A percentile compares a stretch with the other conserved stretches of the same genome.
phyloP scores from a whole-genome alignment of 257 asterid species.

The Plantago elongata region DNA sequence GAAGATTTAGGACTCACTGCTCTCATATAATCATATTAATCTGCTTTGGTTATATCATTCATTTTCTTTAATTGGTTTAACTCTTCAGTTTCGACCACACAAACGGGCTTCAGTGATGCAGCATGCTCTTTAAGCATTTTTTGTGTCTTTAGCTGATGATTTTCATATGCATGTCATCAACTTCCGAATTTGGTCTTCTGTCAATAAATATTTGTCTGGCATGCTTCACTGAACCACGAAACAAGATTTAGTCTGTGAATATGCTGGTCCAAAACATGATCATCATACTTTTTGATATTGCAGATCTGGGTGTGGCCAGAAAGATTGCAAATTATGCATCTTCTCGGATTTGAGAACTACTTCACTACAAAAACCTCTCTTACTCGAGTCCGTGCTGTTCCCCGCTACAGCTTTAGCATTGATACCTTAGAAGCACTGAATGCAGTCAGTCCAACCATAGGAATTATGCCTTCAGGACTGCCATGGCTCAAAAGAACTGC shows the following conservation, averaged over 20 bases:
- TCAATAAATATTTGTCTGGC: too few relatives aligned
- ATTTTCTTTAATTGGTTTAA: background rate
- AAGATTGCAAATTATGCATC: constrained; percentile 75
- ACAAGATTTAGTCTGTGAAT: too few relatives aligned
- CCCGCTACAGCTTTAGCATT: constrained; percentile 74
- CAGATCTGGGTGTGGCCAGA: constrained; percentile 99
- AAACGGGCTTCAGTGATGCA: background rate
- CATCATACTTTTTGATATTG: background rate
- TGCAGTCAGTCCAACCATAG: constrained; percentile 57
- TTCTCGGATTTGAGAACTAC: constrained; percentile 55
- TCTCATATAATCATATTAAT: too few relatives aligned
- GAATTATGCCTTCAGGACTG: constrained; percentile 88
- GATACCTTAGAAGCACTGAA: constrained; percentile 73
- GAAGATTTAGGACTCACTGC: too few relatives aligned
- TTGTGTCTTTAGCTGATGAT: too few relatives aligned
- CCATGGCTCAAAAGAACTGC: constrained; percentile 49
- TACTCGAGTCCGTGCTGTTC: constrained; percentile 85
- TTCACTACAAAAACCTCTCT: constrained; percentile 77
- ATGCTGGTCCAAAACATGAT: background rate
- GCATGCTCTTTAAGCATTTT: background rate
- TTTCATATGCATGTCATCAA: too few relatives aligned
- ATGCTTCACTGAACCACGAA: too few relatives aligned
- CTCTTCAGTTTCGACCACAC: background rate
- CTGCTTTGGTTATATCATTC: too few relatives aligned
- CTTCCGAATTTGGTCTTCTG: too few relatives aligned